Base-by-base conservation (phyloP, 148 eudicot genomes). In the Silene latifolia region DNA sequence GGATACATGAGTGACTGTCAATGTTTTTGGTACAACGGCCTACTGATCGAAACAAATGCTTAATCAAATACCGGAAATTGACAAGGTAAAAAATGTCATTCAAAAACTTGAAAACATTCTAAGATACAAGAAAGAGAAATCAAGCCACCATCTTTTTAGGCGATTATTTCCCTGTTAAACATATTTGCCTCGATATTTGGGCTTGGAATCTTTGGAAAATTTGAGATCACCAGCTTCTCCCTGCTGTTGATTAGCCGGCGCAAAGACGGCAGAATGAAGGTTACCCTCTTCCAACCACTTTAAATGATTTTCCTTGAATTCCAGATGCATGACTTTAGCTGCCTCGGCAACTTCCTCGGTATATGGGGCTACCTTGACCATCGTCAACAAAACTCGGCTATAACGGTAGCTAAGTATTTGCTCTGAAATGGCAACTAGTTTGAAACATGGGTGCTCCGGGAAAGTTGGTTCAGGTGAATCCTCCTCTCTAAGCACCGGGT, bases 241-340 rank as follows among this genome's bases (percentile, higher is more conserved):
- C 42, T 65, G 46, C 25, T 79, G 80, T 48, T 32, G 75, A 77
- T 86, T 85, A 21, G 79, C 74, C 27, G 96, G 92, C 72, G 89
- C 84, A 76, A 95, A 92, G 54, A 95, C 98, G 0, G 90, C 99
- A 60, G 99, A 90, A 73, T 88, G 99, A 60, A 95, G 93, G 71
- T 92, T 92, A 29, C 98, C 99, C 47, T 95, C 98, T 77, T 92
- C 98, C 23, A 95, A 73, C 98, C 98, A 95, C 81, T 95, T 92
- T 48, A 87, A 69, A 80, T 95, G 99, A 63, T 95, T 95, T 66
- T 85, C 90, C 82, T 81, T 92, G 61, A 95, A 95, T 8, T 92
- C 97, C 73, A 88, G 77, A 80, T 95, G 99, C 85, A 80, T 82
- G 6, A 82, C 73, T 76, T 58, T 76, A 61, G 83, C 80, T 8